Percentiles rank a stretch among this genome's conserved stretches.
Evolutionary conservation across 352 stramenopile species (phyloP).

Genomic region (Pythium scleroteichum): DNA sequence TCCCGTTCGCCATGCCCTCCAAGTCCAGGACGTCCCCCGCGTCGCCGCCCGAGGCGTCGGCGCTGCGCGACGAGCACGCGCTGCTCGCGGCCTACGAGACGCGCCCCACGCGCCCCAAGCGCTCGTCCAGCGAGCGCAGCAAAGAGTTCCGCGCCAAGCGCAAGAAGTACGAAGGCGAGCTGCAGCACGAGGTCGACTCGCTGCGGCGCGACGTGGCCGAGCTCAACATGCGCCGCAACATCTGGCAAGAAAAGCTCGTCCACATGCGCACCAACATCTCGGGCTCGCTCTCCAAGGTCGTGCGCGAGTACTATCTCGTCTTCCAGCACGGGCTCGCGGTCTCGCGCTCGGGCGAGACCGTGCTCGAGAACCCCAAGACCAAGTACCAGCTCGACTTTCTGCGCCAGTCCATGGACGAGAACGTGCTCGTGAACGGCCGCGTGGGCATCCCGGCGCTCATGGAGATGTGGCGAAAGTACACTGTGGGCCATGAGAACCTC

Average conservation of each 20-base stretch:
- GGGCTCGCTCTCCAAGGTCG: slow-evolving; percentile 26
- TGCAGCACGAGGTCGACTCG: slow-evolving; percentile 21
- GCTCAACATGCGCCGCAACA: slow-evolving; percentile 27
- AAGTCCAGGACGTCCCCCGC: not conserved
- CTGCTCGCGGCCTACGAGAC: slow-evolving; percentile 28
- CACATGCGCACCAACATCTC: slow-evolving; percentile 25
- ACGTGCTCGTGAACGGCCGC: slow-evolving; percentile 20
- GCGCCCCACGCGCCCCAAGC: slow-evolving; percentile 27
- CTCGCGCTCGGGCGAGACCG: not conserved
- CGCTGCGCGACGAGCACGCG: slow-evolving; percentile 23
- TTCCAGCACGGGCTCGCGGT: slow-evolving; percentile 29
- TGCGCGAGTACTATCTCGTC: slow-evolving; percentile 30
- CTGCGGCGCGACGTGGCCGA: slow-evolving; percentile 29
- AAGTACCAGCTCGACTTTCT: slow-evolving; percentile 34
- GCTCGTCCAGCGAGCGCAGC: slow-evolving; percentile 30
- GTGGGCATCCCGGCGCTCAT: slow-evolving; percentile 28
- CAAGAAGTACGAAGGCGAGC: slow-evolving; percentile 35
- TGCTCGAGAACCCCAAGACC: slow-evolving; percentile 17
- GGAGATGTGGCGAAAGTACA: slow-evolving; percentile 33
- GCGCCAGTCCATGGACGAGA: slow-evolving; percentile 20
- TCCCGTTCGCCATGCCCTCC: not conserved
- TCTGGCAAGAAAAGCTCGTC: slow-evolving; percentile 28
- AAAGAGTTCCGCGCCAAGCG: slow-evolving; percentile 36
- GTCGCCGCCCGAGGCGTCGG: not conserved
- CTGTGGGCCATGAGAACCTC: slow-evolving; percentile 22